Evolutionary conservation across 2,329 filamentous ascomycete species (phyloP), one percentile per base, ranked within the genome.

Genomic region (Beauveria sp.): DNA sequence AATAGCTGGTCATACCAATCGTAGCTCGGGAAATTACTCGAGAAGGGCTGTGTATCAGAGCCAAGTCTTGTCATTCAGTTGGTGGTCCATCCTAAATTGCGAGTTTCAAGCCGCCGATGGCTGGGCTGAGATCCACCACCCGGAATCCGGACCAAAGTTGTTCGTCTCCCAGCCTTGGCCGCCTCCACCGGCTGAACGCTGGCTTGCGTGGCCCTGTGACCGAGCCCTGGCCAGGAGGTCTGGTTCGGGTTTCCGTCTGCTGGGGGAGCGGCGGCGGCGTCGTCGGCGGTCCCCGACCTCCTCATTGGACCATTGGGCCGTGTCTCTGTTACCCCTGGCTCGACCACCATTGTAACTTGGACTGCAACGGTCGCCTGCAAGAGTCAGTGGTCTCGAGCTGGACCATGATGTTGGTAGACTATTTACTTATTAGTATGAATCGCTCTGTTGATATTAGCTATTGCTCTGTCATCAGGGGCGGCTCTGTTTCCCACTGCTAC

Each of bases 51-150:
- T 59, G 57, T 59, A 16, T 14, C 55, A 43, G 55, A 51, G 55
- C 57, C 57, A 59, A 59, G 57, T 34, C 48, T 47, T 46, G 46
- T n/a, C 50, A 18, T 51, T 30, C 55, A 43, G 30, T n/a, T 10
- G 22, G 9, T 48, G 18, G 43, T n/a, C 18, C 24, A 37, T 52
- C 37, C 56, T 9, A 58, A 58, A 51, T 53, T 59, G 3, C 12
- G 12, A 59, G 48, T 53, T n/a, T 46, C 40, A 22, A 40, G 46
- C 18, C 34, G 12, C 34, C 34, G 34, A 50, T n/a, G 30, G n/a
- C 57, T 47, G 28, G 57, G 57, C 50, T 59, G 57, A 59, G 57
- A 59, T 53, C 40, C 57, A 40, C 57, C 24, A 40, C 57, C 57
- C 57, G 57, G 57, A 59, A 46, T 51, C 57, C 57, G 57, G 57